These are phyloP conservation scores for Lichenothelia convexa DNA, from an alignment of 495 filamentous ascomycete genomes.

Conservation along the genomic window DNA sequence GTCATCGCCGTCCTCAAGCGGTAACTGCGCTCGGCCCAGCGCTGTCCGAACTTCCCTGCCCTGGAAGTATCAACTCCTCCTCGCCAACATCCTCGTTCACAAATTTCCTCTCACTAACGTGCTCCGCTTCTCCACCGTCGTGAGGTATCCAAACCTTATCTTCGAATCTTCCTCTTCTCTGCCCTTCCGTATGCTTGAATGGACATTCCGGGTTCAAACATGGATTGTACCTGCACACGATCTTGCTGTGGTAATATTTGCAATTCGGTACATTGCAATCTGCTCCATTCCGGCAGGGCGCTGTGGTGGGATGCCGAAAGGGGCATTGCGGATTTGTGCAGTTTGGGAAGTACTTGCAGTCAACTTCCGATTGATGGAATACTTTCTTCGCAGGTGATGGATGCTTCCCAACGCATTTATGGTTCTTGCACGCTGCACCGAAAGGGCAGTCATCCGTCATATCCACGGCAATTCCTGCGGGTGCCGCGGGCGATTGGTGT, in stretches of 20 bases:
- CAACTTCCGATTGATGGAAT: constrained; percentile 59
- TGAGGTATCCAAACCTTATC: constrained; percentile 87
- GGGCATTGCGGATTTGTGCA: constrained; percentile 67
- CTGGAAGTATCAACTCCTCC: constrained; percentile 70
- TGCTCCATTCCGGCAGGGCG: constrained; percentile 79
- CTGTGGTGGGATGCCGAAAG: constrained; percentile 67
- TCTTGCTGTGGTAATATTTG: constrained; percentile 73
- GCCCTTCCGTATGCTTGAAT: constrained; percentile 86
- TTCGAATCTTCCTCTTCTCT: constrained; percentile 50
- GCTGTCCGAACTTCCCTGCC: constrained; percentile 15
- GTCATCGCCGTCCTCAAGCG: no score
- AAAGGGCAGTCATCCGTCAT: constrained; percentile 63
- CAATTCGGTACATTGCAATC: constrained; percentile 72
- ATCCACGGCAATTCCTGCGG: constrained; percentile 63
- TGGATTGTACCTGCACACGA: constrained; percentile 76
- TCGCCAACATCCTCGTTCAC: constrained; percentile 44
- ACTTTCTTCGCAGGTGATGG: constrained; percentile 72
- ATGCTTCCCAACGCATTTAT: constrained; percentile 80
- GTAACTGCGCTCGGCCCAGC: not conserved
- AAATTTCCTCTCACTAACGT: constrained; percentile 88
- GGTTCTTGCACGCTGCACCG: constrained; percentile 83
- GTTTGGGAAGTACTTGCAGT: constrained; percentile 90
- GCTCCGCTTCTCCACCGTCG: constrained; percentile 33
- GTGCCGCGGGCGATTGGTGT: constrained; percentile 84
- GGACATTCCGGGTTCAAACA: constrained; percentile 70